Evolutionary conservation across 306 rosid species (phyloP), one percentile per base, ranked within the genome.

Genomic region (Prinsepia uniflora): DNA sequence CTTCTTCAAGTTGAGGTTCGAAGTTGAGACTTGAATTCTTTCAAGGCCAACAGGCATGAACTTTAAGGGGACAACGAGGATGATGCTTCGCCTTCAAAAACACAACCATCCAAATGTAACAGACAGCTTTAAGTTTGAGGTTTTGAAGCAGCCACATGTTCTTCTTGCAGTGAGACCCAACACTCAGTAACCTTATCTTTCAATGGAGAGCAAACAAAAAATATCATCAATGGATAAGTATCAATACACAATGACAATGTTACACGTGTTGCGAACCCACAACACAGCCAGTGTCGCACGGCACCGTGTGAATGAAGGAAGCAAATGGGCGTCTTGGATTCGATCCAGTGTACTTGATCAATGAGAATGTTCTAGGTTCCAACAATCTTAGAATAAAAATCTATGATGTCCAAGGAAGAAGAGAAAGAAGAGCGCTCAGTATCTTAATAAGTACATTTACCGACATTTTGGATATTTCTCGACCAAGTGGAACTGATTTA

Each of bases 1-100:
- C 72, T 40, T n/a, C n/a, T n/a, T 18, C 19, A 40, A 53, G 49
- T 9, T 18, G 39, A 22, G 22, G 61, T 2, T 52, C 36, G 36
- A 30, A 30, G 36, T 30, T 30, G 36, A 2, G 2, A 30, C 36
- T 30, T 30, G 36, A 30, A 30, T 2, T 3, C 36, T 30, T 2
- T 30, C 39, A 11, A 39, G 46, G 39, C 62, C 62, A 52, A 52
- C 72, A 20, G 5, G 20, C n/a, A 52, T 12, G 63, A 62, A 40
- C 49, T 68, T 39, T 68, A 39, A 19, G 72, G 50, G 36, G 48
- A 52, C 72, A 52, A 7, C 18, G 10, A 6, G 39, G 44, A 44
- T 36, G 76, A 77, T 48, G 55, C 66, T 58, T 71, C 74, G 55
- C 71, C 65, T 63, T 73, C 83, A 74, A 63, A 44, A 10, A 63